Evolutionary conservation across 805 yeast genomes (phyloP), one percentile per base, ranked within the genome.

Genomic region (Zygotorulaspora sp.): DNA sequence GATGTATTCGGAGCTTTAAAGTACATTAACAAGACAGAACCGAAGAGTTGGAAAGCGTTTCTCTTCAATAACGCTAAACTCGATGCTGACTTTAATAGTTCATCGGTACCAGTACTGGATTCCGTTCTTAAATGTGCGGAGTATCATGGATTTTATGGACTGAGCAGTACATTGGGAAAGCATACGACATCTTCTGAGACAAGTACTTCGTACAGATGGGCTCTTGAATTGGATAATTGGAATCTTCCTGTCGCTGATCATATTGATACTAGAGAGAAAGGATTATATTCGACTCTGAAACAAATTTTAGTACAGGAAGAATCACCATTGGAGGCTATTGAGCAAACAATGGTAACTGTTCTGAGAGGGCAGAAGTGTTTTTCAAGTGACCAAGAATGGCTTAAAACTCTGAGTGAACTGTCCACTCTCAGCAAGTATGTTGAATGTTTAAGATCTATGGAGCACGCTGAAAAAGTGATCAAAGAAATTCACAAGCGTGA

Each of bases 191-290:
- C 23, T 1, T 34, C 39, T 5, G 48, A 49, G 8, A 35, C 44
- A 2, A 55, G 52, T 15, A 56, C 57, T 16, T 41, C 60, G 1
- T 83, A 71, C 53, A 77, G 74, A 41, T 79, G 87, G 76, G 74
- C 79, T 1, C 81, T 96, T 87, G 83, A 83, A 52, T 59, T 89
- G 27, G 74, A 72, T 29, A 74, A 75, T 34, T 89, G 97, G 97
- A 82, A 81, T 37, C 43, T 83, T 1, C 85, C 94, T 0, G 44
- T 55, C 0, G 68, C 79, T 1, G 55, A 52, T 2, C 46, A 41
- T 0, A 54, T 71, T 0, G 35, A 37, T 0, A 57, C 65, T 1
- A 73, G 68, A 26, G 67, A 74, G 30, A 72, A 71, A 30, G 62
- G 67, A 2, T 58, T 80, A 2, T 86, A 81, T 52, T 63, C 66